Evolutionary conservation across 176 grass and related monocot species (phyloP).

Genomic region (Eragrostis curvula): DNA sequence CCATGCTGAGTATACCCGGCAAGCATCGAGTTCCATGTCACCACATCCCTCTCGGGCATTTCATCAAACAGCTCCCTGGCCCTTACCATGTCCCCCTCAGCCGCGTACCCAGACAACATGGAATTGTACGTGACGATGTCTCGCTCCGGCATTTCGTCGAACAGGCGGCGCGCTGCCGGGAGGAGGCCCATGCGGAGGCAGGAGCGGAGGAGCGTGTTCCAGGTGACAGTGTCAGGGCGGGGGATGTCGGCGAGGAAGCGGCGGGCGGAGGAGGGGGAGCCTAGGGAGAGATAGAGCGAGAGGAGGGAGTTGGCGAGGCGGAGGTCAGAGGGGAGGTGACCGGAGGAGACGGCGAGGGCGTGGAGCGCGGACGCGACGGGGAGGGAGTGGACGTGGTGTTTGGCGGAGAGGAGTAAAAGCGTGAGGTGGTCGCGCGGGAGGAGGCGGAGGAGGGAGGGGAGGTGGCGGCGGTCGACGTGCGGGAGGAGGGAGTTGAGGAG

Average conservation of each 20-base stretch:
- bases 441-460: conserved; percentile 44
- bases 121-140: conserved; percentile 62
- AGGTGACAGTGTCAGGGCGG: conserved; percentile 57
- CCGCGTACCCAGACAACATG: conserved; percentile 48
- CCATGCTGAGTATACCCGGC: conserved; percentile 37
- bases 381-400: conserved; percentile 25
- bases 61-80: conserved; percentile 49
- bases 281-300: conserved; percentile 41
- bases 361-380: conserved; percentile 41
- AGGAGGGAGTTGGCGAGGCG: conserved; percentile 59
- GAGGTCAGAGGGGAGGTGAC: conserved; percentile 45
- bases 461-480: conserved; percentile 30
- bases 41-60: conserved; percentile 55
- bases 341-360: conserved; percentile 47
- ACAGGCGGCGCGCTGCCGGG: conserved; percentile 46
- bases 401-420: conserved; percentile 46
- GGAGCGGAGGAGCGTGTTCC: conserved; percentile 66
- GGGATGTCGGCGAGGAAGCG: conserved; percentile 58
- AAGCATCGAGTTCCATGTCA: conserved; percentile 60
- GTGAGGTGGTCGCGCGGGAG: conserved; percentile 54
- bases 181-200: conserved; percentile 53
- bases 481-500: conserved; percentile 61
- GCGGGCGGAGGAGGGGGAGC: conserved; percentile 43
- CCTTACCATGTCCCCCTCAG: conserved; percentile 42
- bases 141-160: conserved; percentile 56